These are phyloP conservation scores for Cucurbita moschata DNA, from an alignment of 306 rosid species.

Conservation along the genomic window DNA sequence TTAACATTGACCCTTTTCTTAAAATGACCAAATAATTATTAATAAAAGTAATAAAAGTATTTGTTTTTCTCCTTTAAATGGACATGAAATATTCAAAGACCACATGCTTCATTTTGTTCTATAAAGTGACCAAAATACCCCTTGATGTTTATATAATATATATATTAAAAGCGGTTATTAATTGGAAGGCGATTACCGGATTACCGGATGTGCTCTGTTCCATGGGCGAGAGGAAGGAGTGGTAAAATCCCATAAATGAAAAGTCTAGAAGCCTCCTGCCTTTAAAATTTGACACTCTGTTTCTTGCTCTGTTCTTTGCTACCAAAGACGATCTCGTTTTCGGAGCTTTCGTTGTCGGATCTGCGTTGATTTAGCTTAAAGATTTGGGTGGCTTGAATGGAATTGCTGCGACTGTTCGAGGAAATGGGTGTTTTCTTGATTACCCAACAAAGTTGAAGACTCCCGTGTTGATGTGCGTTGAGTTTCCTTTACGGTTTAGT, in stretches of 20 bases:
- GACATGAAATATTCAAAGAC: background rate
- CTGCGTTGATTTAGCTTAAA: slow-evolving; percentile 17
- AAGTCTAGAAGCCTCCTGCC: slow-evolving; percentile 16
- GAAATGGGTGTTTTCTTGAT: slow-evolving; percentile 15
- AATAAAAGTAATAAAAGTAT: background rate
- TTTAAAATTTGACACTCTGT: too few species aligned
- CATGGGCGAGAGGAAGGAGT: slow-evolving; percentile 21
- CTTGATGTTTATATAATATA: too few species aligned
- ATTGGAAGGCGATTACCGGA: background rate
- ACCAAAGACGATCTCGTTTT: background rate
- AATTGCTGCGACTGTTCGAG: slow-evolving; percentile 13
- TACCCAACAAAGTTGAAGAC: slow-evolving; percentile 12
- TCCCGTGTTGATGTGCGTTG: slow-evolving; percentile 9
- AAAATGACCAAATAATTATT: background rate
- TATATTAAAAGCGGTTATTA: background rate
- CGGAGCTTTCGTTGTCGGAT: slow-evolving; percentile 2
- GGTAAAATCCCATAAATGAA: slow-evolving; percentile 9
- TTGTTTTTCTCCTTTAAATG: background rate
- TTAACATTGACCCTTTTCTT: background rate
- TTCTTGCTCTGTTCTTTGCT: too few species aligned
- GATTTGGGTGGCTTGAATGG: slow-evolving; percentile 17
- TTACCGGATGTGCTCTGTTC: background rate
- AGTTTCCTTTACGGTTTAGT: slow-evolving; percentile 48
- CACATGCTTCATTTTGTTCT: background rate
- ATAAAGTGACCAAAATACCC: slow-evolving; percentile 3